Percentiles rank a stretch among this genome's conserved stretches.
These are phyloP conservation scores for Mycena indigotica DNA, from an alignment of 768 basidiomycete genomes.

Conservation along the genomic window DNA sequence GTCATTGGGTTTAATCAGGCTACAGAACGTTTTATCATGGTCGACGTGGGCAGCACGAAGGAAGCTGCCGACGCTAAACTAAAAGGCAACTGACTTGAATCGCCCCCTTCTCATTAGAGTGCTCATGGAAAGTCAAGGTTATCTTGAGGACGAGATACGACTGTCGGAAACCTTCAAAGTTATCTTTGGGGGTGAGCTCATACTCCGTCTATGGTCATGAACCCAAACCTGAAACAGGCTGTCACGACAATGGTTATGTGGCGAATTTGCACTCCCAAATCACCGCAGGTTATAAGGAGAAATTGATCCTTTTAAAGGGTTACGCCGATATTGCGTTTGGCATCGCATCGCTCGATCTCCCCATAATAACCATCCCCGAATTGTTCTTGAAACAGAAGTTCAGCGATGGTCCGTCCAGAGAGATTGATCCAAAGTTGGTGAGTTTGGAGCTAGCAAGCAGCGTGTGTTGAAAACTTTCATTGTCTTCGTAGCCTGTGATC, in stretches of 20 bases:
- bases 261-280: constrained; percentile 63
- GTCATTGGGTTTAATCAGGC: constrained; percentile 72
- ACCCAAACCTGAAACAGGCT: constrained; percentile 41
- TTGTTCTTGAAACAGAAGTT: constrained; percentile 64
- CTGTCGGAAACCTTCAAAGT: constrained; percentile 65
- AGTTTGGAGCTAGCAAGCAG: not conserved
- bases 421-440: constrained; percentile 8
- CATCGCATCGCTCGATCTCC: constrained; percentile 48
- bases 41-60: constrained; percentile 72
- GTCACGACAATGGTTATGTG: constrained; percentile 76
- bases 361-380: constrained; percentile 53
- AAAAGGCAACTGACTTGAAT: constrained; percentile 50
- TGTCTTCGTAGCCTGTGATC: constrained; percentile 1
- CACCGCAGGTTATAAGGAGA: constrained; percentile 64
- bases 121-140: no score
- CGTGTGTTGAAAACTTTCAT: not conserved
- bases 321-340: constrained; percentile 65
- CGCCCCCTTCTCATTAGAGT: constrained; percentile 4
- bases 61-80: constrained; percentile 79
- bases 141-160: constrained; percentile 63
- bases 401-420: not conserved
- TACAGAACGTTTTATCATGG: constrained; percentile 64
- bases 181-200: constrained; percentile 58
- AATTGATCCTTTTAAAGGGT: constrained; percentile 64
- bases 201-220: constrained; percentile 5